Evolutionary conservation across 768 basidiomycete species (phyloP), one percentile per base, ranked within the genome.

Genomic region (Rickenella mellea): DNA sequence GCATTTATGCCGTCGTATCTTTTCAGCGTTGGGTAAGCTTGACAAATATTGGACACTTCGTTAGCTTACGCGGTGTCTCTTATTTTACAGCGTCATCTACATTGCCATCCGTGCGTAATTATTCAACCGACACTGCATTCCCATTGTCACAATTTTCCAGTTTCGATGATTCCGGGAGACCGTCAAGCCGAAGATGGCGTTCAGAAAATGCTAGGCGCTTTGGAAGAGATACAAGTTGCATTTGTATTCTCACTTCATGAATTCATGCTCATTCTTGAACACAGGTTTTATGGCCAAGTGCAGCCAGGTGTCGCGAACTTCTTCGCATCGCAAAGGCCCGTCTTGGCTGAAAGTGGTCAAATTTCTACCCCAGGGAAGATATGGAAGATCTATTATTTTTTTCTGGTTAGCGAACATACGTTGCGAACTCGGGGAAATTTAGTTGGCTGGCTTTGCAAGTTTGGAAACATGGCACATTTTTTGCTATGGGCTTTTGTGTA

Each of bases 261-360:
- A n/a, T n/a, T n/a, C 27, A 4, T 22, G 27, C 42, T 54, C 17
- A 55, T 29, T 40, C n/a, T 27, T 28, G 28, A 26, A 27, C 38
- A n/a, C n/a, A 83, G 83, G 60, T 67, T 42, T 69, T 78, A 24
- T 86, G 83, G 83, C 80, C 83, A 2, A 80, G 75, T 51, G 81
- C 82, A 17, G 64, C 68, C n/a, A n/a, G n/a, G n/a, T n/a, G n/a
- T n/a, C n/a, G n/a, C n/a, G n/a, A n/a, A n/a, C n/a, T n/a, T n/a
- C n/a, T n/a, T n/a, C n/a, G n/a, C n/a, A n/a, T n/a, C n/a, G n/a
- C n/a, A n/a, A n/a, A n/a, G n/a, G n/a, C n/a, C n/a, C n/a, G n/a
- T n/a, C n/a, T n/a, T n/a, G n/a, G n/a, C n/a, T n/a, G n/a, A n/a
- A n/a, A n/a, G n/a, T n/a, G n/a, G n/a, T n/a, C n/a, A n/a, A n/a